Evolutionary conservation across 2,329 filamentous ascomycete genomes (phyloP), one percentile per base, ranked within the genome.

Genomic region (Ophiosphaerella narmari): DNA sequence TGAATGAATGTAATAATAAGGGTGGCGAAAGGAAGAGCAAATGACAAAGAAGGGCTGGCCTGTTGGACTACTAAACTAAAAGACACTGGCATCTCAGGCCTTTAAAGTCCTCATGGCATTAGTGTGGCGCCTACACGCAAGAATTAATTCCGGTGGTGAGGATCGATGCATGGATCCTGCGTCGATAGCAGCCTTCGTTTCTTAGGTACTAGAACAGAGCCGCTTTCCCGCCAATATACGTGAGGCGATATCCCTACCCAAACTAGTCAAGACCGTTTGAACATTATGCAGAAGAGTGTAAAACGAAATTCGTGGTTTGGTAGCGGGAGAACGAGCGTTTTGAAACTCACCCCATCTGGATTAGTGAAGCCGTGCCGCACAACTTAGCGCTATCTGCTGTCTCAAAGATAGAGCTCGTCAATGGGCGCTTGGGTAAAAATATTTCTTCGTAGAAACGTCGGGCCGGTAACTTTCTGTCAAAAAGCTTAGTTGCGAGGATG

Each of bases 301-400:
- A 56, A 52, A 59, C 54, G 60, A 62, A 54, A 63, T 65, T 62
- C 51, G 54, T 40, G 43, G 41, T 48, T 46, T 14, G 26, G 39
- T 51, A 52, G 57, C 57, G 60, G 59, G 54, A 55, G 55, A 52
- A 53, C 52, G 50, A 52, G 46, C 52, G 61, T 63, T 63, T 66
- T 56, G 53, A 60, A 60, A 56, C 51, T 36, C 29, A 43, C 47
- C 47, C n/a, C 16, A 59, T 43, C 33, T 24, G 57, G 54, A 14
- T 54, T 61, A 61, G 62, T 43, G 49, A 47, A 36, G 29, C 40
- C 26, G 48, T 50, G 47, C 50, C 24, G 48, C 50, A 40, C 50
- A 36, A 38, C 26, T 55, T 54, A 52, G 59, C 57, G 57, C 59
- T 49, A 37, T 34, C 23, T 50, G 36, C 14, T 55, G 60, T 65